Percentiles rank a stretch among this genome's conserved stretches.
Evolutionary conservation across 2,329 filamentous ascomycete genomes (phyloP).

Genomic region (Diaporthe citrichinensis): DNA sequence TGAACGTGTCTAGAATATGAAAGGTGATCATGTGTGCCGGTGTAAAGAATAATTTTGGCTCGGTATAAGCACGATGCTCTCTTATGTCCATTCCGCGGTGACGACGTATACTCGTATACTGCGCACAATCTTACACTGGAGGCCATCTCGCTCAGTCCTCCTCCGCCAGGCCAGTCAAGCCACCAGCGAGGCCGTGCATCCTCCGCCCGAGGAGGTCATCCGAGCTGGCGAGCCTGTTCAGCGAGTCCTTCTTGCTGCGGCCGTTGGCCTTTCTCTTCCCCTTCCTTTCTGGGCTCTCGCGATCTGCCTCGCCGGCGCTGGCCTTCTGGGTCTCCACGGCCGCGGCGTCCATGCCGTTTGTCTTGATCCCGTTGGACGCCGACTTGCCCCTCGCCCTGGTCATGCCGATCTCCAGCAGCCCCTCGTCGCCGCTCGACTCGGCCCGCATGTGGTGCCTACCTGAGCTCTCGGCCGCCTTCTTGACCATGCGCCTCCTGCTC

Average conservation of each 20-base stretch:
- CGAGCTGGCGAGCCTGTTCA: constrained; percentile 69
- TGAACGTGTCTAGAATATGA: background rate
- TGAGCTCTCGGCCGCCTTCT: constrained; percentile 40
- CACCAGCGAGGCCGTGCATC: constrained; percentile 71
- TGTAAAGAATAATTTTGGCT: background rate
- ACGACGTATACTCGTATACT: background rate
- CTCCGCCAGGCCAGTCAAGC: constrained; percentile 64
- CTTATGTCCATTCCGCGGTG: background rate
- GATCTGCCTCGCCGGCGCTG: constrained; percentile 46
- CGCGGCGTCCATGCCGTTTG: constrained; percentile 45
- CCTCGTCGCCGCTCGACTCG: constrained; percentile 83
- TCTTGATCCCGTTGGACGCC: constrained; percentile 39
- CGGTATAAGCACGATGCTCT: background rate
- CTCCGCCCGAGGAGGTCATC: constrained; percentile 70
- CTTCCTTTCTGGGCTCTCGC: constrained; percentile 44
- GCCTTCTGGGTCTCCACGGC: constrained; percentile 41
- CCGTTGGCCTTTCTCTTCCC: constrained; percentile 49
- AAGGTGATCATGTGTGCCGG: background rate
- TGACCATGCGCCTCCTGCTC: constrained; percentile 44
- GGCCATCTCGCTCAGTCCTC: constrained; percentile 47
- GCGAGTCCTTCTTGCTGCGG: constrained; percentile 50
- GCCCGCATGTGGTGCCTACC: constrained; percentile 64
- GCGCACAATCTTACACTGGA: background rate
- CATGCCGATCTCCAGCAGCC: constrained; percentile 90
- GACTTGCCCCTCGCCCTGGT: constrained; percentile 55